Conservation (phyloP, 352 stramenopile species). For the Phytophthora quininea region DNA sequence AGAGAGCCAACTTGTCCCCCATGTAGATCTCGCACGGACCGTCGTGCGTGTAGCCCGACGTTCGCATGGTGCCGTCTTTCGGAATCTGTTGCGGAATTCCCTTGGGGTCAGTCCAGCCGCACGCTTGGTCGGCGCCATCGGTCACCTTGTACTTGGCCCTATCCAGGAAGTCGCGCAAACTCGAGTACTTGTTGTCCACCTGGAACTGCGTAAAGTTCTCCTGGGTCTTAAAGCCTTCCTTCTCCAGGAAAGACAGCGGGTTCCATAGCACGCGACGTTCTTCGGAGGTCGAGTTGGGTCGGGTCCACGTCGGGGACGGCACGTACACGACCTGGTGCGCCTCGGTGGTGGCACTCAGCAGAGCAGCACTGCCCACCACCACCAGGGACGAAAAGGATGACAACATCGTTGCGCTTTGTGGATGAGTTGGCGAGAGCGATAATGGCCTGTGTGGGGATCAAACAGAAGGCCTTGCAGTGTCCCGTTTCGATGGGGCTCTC, state of each 20-base stretch:
- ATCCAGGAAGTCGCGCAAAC: constrained; percentile 53
- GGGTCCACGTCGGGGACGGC: constrained; percentile 41
- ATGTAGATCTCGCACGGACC: constrained; percentile 52
- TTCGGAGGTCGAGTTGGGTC: constrained; percentile 28
- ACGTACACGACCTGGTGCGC: constrained; percentile 48
- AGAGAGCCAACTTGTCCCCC: constrained; percentile 38
- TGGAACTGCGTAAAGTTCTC: constrained; percentile 50
- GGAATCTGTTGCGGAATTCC: constrained; percentile 44
- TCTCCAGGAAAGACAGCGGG: constrained; percentile 53
- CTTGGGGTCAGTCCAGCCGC: constrained; percentile 33
- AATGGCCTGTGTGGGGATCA: constrained; percentile 2
- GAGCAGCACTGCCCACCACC: constrained; percentile 19
- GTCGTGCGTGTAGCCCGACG: constrained; percentile 53
- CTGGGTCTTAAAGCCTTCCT: constrained; percentile 45
- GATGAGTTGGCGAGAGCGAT: too few species aligned
- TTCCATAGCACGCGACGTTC: constrained; percentile 42
- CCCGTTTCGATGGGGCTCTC: not conserved
- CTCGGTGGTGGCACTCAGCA: constrained; percentile 19
- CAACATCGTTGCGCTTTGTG: constrained; percentile 4
- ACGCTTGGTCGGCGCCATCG: constrained; percentile 37
- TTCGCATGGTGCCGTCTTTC: constrained; percentile 35
- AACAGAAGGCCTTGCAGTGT: not conserved
- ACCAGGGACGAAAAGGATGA: constrained; percentile 15
- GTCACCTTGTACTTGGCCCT: constrained; percentile 37
- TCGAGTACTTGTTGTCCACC: constrained; percentile 46